Evolutionary conservation across 805 yeast genomes (phyloP).

Genomic region (Pichia insulana): DNA sequence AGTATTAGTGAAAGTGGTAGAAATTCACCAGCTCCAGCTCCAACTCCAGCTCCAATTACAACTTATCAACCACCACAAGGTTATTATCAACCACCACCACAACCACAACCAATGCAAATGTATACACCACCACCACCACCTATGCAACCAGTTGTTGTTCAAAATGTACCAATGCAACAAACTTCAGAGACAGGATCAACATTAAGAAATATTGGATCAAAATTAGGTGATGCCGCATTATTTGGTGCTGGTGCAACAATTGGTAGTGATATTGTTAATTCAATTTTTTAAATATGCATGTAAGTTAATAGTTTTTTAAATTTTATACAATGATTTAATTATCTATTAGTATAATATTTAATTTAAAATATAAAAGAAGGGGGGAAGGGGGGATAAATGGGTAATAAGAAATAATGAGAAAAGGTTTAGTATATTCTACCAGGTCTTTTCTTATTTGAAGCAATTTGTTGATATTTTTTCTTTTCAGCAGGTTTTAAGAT

Average conservation of each 20-base stretch:
- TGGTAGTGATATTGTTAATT: slow-evolving; percentile 76
- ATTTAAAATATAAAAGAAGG: background rate
- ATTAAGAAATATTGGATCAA: slow-evolving; percentile 66
- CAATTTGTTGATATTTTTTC: slow-evolving; percentile 46
- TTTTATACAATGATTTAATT: too few relatives aligned
- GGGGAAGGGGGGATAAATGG: too few relatives aligned
- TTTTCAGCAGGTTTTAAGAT: slow-evolving; percentile 97
- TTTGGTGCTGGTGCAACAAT: slow-evolving; percentile 97
- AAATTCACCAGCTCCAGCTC: slow-evolving; percentile 8
- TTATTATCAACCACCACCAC: slow-evolving; percentile 7
- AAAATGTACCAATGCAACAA: slow-evolving; percentile 13
- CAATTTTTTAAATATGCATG: slow-evolving; percentile 14
- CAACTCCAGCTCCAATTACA: slow-evolving; percentile 4
- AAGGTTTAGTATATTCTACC: slow-evolving; percentile 7
- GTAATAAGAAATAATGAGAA: background rate
- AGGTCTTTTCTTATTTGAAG: slow-evolving; percentile 8
- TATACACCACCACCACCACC: slow-evolving; percentile 10
- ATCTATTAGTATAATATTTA: slow-evolving; percentile 1
- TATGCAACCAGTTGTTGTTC: slow-evolving; percentile 14
- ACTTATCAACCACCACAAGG: slow-evolving; percentile 11
- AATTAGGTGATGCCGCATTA: slow-evolving; percentile 89
- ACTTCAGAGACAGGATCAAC: slow-evolving; percentile 10
- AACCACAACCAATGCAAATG: slow-evolving; percentile 4
- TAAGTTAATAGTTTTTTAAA: background rate
- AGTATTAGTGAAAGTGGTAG: background rate